phyloP scores from a whole-genome alignment of 495 filamentous ascomycete genomes.

The Thermochaetoides thermophila region DNA sequence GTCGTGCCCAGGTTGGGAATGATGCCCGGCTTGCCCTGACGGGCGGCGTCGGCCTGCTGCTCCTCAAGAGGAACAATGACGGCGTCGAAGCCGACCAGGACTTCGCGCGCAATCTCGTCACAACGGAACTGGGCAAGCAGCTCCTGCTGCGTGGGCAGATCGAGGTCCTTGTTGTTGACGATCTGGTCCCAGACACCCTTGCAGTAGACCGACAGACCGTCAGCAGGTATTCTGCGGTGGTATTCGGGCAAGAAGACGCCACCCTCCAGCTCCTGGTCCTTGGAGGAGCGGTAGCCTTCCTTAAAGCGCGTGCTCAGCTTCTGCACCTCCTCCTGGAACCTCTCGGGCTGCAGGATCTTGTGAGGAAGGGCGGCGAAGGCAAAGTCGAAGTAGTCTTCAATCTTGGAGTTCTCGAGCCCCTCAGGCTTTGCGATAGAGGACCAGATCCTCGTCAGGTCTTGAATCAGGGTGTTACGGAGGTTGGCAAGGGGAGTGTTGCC shows the following conservation, averaged over 20 bases:
- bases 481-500: constrained; percentile 80
- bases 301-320: constrained; percentile 71
- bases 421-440: constrained; percentile 75
- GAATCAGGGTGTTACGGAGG: constrained; percentile 74
- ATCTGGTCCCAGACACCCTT: constrained; percentile 96
- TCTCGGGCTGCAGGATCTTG: constrained; percentile 91
- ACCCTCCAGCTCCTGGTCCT: constrained; percentile 58
- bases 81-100: constrained; percentile 69
- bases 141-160: constrained; percentile 93
- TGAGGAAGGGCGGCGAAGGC: constrained; percentile 91
- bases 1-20: constrained; percentile 61
- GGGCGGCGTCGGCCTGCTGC: constrained; percentile 56
- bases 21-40: constrained; percentile 53
- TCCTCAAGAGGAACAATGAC: constrained; percentile 75
- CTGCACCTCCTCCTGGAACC: constrained; percentile 66
- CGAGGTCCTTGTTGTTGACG: constrained; percentile 93
- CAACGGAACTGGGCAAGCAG: constrained; percentile 93
- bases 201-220: constrained; percentile 86
- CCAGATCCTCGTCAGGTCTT: constrained; percentile 87
- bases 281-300: constrained; percentile 52
- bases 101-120: constrained; percentile 85
- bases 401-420: constrained; percentile 74
- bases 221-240: constrained; percentile 87
- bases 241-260: constrained; percentile 88
- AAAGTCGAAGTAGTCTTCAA: constrained; percentile 97